Base-by-base conservation (phyloP, 192 early-diverging fungal genomes). In the Coemansia sp. region DNA sequence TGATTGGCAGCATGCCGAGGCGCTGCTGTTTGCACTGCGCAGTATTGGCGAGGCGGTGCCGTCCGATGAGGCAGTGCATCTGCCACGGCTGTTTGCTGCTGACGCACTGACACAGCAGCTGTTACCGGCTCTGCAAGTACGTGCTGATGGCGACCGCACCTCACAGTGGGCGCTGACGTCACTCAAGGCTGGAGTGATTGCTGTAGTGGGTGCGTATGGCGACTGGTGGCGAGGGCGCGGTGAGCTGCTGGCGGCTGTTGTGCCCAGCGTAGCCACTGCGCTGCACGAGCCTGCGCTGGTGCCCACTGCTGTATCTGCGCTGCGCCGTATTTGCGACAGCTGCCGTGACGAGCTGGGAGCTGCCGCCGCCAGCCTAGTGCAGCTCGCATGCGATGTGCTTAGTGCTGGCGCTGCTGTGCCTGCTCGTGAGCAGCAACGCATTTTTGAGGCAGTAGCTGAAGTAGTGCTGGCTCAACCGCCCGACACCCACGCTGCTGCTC, bases 191-290 rank as follows among this genome's bases (percentile, higher is more conserved):
- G 51, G 61, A 10, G 54, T 74, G 37, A 58, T 80, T 5, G 39
- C 61, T n/a, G 63, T 70, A 54, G 38, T 74, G 77, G 88, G 90
- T 14, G 85, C 88, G 2, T 86, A 87, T 52, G 75, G 85, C 12
- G 88, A 90, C 35, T 91, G 90, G 90, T 79, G 87, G 61, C 84
- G 87, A 22, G 47, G 64, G 19, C 87, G 89, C 55, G 81, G 88
- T 6, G 76, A 82, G 23, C 87, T 83, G 71, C 63, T 91, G 11
- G 56, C 85, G 6, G 64, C 80, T 0, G 85, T 74, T 1, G 71
- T 91, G 38, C 87, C 88, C 25, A 88, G 86, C 65, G 82, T 91
- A 37, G 82, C 88, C 19, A 81, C 87, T 0, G 84, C 82, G 47
- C 59, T 91, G 51, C 82, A 77, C 29, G 74, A 86, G 19, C 82